These are phyloP conservation scores for Cyclostephanos tholiformis DNA, from an alignment of 108 stramenopile genomes.

Conservation along the genomic window DNA sequence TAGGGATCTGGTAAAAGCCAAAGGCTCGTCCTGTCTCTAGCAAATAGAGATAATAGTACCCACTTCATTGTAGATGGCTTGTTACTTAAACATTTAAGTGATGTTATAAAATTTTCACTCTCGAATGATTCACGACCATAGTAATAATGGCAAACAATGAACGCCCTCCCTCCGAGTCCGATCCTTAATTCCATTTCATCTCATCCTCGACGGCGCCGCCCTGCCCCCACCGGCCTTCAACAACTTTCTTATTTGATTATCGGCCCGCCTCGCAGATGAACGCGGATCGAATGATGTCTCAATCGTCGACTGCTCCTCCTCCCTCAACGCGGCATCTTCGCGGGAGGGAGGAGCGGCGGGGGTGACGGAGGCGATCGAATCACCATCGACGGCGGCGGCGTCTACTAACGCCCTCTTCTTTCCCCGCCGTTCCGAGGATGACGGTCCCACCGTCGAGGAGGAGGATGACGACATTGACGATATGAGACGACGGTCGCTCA, in stretches of 20 bases:
- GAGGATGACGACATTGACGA: too few species aligned
- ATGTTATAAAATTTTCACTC: background rate
- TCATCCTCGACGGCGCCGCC: background rate
- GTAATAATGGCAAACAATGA: too few species aligned
- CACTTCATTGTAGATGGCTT: background rate
- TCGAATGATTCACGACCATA: background rate
- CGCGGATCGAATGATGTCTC: background rate
- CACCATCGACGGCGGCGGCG: background rate
- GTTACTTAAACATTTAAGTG: background rate
- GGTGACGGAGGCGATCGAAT: background rate
- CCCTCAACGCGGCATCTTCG: background rate
- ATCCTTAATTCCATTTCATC: background rate
- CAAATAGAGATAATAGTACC: background rate
- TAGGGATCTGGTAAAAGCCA: slow-evolving; percentile 14
- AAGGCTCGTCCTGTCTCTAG: background rate
- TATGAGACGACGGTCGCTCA: background rate
- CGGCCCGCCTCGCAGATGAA: slow-evolving; percentile 9
- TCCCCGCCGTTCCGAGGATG: too few species aligned
- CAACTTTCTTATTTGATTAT: slow-evolving; percentile 30
- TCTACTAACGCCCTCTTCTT: background rate
- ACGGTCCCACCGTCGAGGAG: too few species aligned
- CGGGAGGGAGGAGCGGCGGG: background rate
- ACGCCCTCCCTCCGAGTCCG: background rate
- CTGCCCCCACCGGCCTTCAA: slow-evolving; percentile 28
- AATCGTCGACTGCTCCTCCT: background rate